phyloP scores from a whole-genome alignment of 768 basidiomycete species.

The Mycena galericulata region DNA sequence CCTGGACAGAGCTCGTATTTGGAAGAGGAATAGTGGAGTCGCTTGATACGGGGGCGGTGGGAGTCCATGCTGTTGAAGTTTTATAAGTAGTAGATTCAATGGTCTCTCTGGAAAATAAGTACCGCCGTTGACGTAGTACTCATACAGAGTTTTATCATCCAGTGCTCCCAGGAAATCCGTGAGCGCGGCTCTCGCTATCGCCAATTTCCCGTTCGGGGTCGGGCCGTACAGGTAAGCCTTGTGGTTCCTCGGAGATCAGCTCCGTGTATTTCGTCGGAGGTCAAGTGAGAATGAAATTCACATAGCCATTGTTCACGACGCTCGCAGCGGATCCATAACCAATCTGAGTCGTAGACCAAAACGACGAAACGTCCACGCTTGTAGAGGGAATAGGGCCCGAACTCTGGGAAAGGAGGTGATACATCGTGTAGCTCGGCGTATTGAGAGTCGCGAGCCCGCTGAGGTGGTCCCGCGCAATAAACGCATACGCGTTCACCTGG shows the following conservation, averaged over 20 bases:
- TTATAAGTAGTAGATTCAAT: background rate
- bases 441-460: constrained; percentile 13
- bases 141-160: constrained; percentile 15
- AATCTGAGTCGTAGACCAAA: constrained; percentile 25
- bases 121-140: constrained; percentile 36
- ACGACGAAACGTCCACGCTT: constrained; percentile 7
- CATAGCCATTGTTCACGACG: constrained; percentile 18
- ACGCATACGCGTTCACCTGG: constrained; percentile 21
- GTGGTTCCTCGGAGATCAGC: background rate
- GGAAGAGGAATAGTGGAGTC: constrained; percentile 11
- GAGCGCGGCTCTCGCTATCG: constrained; percentile 13
- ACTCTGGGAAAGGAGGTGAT: constrained; percentile 21
- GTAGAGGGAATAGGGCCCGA: constrained; percentile 7
- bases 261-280: background rate
- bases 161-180: constrained; percentile 26
- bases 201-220: constrained; percentile 18
- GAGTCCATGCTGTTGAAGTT: constrained; percentile 16
- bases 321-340: constrained; percentile 31
- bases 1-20: constrained; percentile 27
- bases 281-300: background rate
- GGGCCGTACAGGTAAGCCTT: constrained; percentile 27
- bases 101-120: background rate
- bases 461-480: constrained; percentile 23
- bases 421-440: constrained; percentile 19
- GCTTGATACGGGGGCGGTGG: constrained; percentile 3